phyloP scores from a whole-genome alignment of 2,329 filamentous ascomycete genomes.

The Ascochyta rabiei region DNA sequence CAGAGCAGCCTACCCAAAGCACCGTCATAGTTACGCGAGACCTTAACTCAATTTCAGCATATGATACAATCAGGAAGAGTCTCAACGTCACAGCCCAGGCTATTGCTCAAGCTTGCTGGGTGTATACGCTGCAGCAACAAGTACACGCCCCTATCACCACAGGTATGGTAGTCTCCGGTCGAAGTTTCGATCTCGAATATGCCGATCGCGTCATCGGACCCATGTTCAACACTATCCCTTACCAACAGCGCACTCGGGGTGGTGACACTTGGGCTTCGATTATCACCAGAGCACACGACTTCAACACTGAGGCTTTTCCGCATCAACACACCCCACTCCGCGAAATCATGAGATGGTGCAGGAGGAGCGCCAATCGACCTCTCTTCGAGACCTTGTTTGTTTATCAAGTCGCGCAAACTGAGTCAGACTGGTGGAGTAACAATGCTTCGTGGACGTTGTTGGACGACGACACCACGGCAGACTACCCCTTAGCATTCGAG shows the following conservation, averaged over 20 bases:
- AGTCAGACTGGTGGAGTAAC: conserved; percentile 23
- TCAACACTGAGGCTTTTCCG: conserved; percentile 69
- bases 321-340: conserved; percentile 82
- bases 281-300: conserved; percentile 70
- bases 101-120: conserved; percentile 77
- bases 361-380: conserved; percentile 56
- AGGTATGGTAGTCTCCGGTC: conserved; percentile 80
- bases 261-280: conserved; percentile 65
- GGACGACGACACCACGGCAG: conserved; percentile 55
- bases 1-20: conserved; percentile 20
- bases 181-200: conserved; percentile 70
- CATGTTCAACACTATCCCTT: conserved; percentile 88
- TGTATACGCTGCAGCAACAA: conserved; percentile 63
- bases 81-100: conserved; percentile 80
- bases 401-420: conserved; percentile 64
- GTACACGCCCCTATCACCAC: conserved; percentile 60
- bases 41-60: conserved; percentile 55
- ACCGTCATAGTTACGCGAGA: conserved; percentile 37
- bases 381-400: conserved; percentile 81
- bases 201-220: conserved; percentile 76
- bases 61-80: conserved; percentile 56
- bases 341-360: conserved; percentile 80
- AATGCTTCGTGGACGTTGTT: conserved; percentile 60
- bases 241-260: conserved; percentile 57
- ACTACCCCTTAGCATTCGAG: conserved; percentile 82